Evolutionary conservation across 1,284 basidiomycete species (phyloP), one percentile per base, ranked within the genome.

Genomic region (Ceratobasidium sp.): DNA sequence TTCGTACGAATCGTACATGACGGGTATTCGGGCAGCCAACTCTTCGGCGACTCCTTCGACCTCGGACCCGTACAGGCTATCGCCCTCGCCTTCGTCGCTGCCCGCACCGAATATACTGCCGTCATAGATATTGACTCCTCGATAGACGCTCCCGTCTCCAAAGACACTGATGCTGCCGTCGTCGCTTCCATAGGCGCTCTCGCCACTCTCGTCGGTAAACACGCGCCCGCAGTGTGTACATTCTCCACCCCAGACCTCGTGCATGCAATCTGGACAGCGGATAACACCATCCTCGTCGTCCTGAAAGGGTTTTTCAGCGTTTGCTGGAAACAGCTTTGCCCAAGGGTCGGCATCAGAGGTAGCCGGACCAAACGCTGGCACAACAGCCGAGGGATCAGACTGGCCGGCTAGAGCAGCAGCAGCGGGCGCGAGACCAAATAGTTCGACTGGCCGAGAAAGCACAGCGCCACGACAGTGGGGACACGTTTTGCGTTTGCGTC

Each of bases 381-480:
- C 34, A 6, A 28, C 53, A 21, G 53, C 53, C 30, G 30, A 8
- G 1, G 48, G 46, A 45, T 32, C 36, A 4, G 62, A 34, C 53
- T 65, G 62, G 28, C 46, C 52, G 21, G 30, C 23, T 28, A 72
- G 57, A 9, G 71, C 48, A 21, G 72, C 71, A 10, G 72, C 48
- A 28, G 72, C 43, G 12, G 52, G n/a, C 21, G 60, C 72, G 41
- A 74, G n/a, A 6, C 72, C 58, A 58, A 69, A 74, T 10, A 72
- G 16, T 34, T 69, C 71, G 28, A 72, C 58, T 12, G 73, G 73
- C 4, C 61, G 48, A n/a, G 53, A 74, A n/a, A 32, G 43, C 23
- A 74, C 72, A 26, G 50, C 30, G n/a, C 61, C 73, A 8, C 73
- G 73, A 55, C 73, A 74, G 45, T 72, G 46, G 1, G 73, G 73